Base-by-base conservation (phyloP, 2,329 filamentous ascomycete genomes). In the Paraphoma chrysanthemicola region DNA sequence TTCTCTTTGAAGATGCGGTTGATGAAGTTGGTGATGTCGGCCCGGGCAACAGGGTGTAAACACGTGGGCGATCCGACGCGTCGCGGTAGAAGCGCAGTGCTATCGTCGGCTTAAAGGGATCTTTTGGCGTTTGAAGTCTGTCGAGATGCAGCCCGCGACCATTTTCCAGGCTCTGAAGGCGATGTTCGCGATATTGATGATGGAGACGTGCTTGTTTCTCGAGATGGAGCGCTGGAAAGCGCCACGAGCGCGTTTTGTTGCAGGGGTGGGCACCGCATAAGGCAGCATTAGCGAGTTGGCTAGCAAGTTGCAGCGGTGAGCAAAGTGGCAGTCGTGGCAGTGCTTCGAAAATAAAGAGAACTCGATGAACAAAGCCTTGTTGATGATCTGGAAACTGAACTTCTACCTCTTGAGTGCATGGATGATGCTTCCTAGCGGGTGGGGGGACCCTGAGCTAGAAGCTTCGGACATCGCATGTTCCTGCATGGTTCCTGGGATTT, bases 61-160 rank as follows among this genome's bases (percentile, higher is more conserved):
- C 49, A 51, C 49, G 49, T 51, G 57, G 53, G 53, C 33, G 14
- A 14, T 36, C 9, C 62, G 47, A 71, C 67, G 73, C 71, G 68
- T 75, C 67, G 51, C 61, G 51, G 51, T 48, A 44, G 44, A 30
- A 36, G 43, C 52, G 48, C 48, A 54, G 59, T 52, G 38, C 63
- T 68, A 52, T 42, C 53, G 43, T 14, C 53, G 29, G 43, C 28
- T 30, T 38, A 56, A 49, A 36, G 43, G 46, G 48, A 56, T 36
- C 18, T 55, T 56, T 42, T 50, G 53, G 48, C 58, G 62, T 51
- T 46, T 46, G 52, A 42, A 48, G 51, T 53, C 47, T 43, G 36
- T 59, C 39, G 46, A 51, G 45, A 55, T 56, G 48, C 44, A 48
- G 55, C 52, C 50, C 58, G 60, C 58, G 58, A 54, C 54, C 66